Evolutionary conservation across 202 grass and related monocot genomes (phyloP).

Genomic region (Bolboschoenoplectus hybrid): DNA sequence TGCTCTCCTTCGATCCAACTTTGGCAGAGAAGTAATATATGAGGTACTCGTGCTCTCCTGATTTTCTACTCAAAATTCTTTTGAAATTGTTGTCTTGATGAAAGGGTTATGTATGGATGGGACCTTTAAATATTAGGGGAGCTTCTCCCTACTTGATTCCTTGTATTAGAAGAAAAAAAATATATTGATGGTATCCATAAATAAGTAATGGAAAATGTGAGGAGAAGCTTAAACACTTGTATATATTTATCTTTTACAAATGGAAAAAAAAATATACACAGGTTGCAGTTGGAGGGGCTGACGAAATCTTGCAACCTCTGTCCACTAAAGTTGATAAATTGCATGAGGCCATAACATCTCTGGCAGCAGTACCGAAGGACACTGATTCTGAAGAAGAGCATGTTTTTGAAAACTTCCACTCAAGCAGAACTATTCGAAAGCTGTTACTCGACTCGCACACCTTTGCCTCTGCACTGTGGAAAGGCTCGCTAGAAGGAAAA

Average conservation of each 20-base stretch:
- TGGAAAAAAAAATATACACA: constrained; percentile 24
- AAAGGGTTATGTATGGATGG: background rate
- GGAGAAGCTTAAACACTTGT: constrained; percentile 6
- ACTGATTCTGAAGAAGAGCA: constrained; percentile 66
- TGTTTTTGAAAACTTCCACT: constrained; percentile 79
- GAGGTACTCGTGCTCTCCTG: constrained; percentile 50
- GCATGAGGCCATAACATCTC: constrained; percentile 72
- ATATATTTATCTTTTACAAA: constrained; percentile 11
- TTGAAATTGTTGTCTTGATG: constrained; percentile 5
- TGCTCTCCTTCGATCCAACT: constrained; percentile 69
- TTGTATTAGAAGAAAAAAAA: background rate
- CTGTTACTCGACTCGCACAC: constrained; percentile 59
- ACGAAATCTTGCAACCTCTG: constrained; percentile 60
- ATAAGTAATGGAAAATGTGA: background rate
- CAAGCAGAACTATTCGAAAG: constrained; percentile 70
- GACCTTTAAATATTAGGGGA: constrained; percentile 14
- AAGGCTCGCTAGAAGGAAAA: constrained; percentile 66
- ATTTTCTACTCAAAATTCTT: background rate
- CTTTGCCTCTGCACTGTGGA: constrained; percentile 72
- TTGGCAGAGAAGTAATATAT: constrained; percentile 74
- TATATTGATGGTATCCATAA: background rate
- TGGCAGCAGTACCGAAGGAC: constrained; percentile 55
- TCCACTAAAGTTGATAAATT: constrained; percentile 47
- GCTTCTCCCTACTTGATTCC: background rate
- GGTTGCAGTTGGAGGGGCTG: constrained; percentile 73